Base-by-base conservation (phyloP, 2,329 filamentous ascomycete genomes). In the Cladosporium colombiae region DNA sequence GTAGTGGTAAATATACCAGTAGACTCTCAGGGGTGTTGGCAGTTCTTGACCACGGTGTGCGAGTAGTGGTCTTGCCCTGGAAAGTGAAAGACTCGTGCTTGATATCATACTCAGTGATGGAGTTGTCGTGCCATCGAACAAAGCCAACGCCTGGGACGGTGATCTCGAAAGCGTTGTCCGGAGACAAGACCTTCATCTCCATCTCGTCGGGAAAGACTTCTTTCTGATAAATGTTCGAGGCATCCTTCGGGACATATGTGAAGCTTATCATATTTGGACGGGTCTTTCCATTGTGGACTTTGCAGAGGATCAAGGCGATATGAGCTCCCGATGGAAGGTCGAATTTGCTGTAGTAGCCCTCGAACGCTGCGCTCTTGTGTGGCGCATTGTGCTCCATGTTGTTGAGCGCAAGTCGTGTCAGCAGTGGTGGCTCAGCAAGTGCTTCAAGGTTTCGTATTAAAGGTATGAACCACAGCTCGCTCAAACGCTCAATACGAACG, bases 261-360 rank as follows among this genome's bases (percentile, higher is more conserved):
- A 84, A 82, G 8, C 81, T 82, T 14, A 84, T 72, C 75, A 81
- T 81, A 69, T 83, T 77, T 10, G 76, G 75, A 50, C 69, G 69
- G 3, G 74, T 73, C 35, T 75, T 72, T 4, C 81, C 81, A n/a
- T 74, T 72, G n/a, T 77, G 78, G 18, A 84, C 79, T 49, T 77
- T 78, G 72, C 79, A 83, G 29, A 83, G 77, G 53, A 84, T 80
- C 11, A 84, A 68, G 18, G 80, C 78, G 8, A 84, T 74, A 65
- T 82, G 79, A 5, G 77, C 76, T 66, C 81, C 81, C 3, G 79
- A 81, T 18, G 78, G 77, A 7, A 84, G 77, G 62, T 78, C 74
- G 71, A 84, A 83, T 68, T 83, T 83, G 67, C 80, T 81, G 73
- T 84, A 84, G 73, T 78, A 83, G 40, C 82, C 82, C 72, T 84